Evolutionary conservation across 2,329 filamentous ascomycete species (phyloP), one percentile per base, ranked within the genome.

Genomic region (Pleoardoris graminearum): DNA sequence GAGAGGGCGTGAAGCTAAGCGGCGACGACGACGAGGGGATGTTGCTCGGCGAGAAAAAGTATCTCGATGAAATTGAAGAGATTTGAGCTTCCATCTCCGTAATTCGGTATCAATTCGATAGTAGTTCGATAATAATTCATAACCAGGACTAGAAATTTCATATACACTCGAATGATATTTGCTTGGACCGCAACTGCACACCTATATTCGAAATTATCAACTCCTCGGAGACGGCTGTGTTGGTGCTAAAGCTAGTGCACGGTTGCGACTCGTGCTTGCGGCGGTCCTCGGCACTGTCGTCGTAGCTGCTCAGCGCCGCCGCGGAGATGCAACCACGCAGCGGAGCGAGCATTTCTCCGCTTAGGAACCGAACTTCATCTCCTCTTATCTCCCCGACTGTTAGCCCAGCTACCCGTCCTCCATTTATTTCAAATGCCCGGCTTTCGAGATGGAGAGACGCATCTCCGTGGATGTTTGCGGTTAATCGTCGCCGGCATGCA

Each of bases 31-130:
- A 25, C 10, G 53, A 51, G 16, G 50, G 36, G 7, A 19, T 17
- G 16, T 36, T 49, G 1, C 33, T 55, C 43, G 50, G 50, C 6
- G 35, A 42, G 50, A 55, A 58, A 29, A 48, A 16, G 29, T 56
- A 54, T 33, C 23, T 60, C 17, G 14, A 27, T 29, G 55, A 55
- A 11, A 54, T 55, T 27, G 23, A 7, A 19, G 10, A 36, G 8
- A 22, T 21, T 4, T 36, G 14, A 25, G 12, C 27, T 32, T 3
- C n/a, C n/a, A 14, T 12, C 10, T 4, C 11, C 30, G 30, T 32
- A 32, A 12, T 12, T 5, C 10, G 10, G n/a, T 10, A 4, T 12
- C 30, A 32, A n/a, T n/a, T n/a, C n/a, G n/a, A n/a, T n/a, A n/a
- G n/a, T n/a, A n/a, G n/a, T n/a, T n/a, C n/a, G n/a, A n/a, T n/a